phyloP scores from a whole-genome alignment of 2,329 filamentous ascomycete genomes.

The Juglanconis oblonga region DNA sequence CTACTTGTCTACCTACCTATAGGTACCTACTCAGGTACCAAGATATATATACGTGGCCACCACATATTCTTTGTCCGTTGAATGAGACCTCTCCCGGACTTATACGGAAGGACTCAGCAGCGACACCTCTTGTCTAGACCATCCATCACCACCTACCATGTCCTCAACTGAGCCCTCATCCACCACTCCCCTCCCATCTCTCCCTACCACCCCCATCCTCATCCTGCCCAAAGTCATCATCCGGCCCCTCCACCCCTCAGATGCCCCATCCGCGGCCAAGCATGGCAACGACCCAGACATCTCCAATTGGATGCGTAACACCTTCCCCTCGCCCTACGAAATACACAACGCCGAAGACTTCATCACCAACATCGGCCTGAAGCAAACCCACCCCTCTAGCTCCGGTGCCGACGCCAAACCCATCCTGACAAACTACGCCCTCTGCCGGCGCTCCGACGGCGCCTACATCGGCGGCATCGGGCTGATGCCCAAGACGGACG shows the following conservation, averaged over 20 bases:
- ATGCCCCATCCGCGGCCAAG: constrained; percentile 33
- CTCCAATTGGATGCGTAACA: constrained; percentile 37
- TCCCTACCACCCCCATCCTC: constrained; percentile 28
- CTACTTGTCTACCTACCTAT: too few relatives aligned
- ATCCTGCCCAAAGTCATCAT: constrained; percentile 32
- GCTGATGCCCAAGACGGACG: constrained; percentile 32
- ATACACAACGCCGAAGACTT: constrained; percentile 36
- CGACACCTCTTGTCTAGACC: too few relatives aligned
- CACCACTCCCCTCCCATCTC: constrained; percentile 7
- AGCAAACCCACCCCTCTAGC: constrained; percentile 5
- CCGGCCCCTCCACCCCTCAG: constrained; percentile 36
- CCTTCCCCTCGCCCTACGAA: constrained; percentile 46
- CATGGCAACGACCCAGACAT: constrained; percentile 39
- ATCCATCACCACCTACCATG: neutral
- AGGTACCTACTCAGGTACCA: too few relatives aligned
- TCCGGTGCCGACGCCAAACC: constrained; percentile 29
- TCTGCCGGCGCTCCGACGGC: constrained; percentile 29
- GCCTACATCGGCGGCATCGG: constrained; percentile 40
- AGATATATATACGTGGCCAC: too few relatives aligned
- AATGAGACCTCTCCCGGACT: too few relatives aligned
- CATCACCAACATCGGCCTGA: constrained; percentile 25
- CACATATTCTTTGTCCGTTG: too few relatives aligned
- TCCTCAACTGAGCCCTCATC: neutral
- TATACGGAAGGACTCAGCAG: too few relatives aligned
- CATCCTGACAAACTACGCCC: constrained; percentile 30